Base-by-base conservation (phyloP, 2,329 filamentous ascomycete species). In the Xylaria sp. region DNA sequence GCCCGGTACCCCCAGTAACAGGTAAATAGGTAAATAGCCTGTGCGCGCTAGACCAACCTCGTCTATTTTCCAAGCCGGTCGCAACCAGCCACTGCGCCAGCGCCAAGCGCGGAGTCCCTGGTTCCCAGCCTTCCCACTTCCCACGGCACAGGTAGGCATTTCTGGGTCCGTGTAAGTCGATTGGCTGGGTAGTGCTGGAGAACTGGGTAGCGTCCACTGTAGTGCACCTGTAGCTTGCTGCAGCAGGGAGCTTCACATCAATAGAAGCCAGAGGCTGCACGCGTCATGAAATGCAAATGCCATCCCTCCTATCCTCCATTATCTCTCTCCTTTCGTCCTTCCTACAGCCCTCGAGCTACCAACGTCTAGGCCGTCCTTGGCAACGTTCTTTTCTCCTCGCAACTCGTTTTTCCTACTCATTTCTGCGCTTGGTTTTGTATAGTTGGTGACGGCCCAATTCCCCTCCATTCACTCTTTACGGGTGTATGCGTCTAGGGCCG, bases 21-120 rank as follows among this genome's bases (percentile, higher is more conserved):
- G 43, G 18, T 48, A 48, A 20, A 48, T 20, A 18, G 6, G 43
- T 20, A 48, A 48, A 20, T 59, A 49, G 49, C 48, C 59, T 52
- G 36, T 39, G 15, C 9, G 36, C 66, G 52, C 67, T 70, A 70
- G 63, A 66, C 70, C 70, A 72, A 66, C 70, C 70, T 61, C 70
- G 67, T 68, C 62, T 6, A 66, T 70, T 72, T 43, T 72, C 64
- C 20, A 18, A 43, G 23, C 13, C 57, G n/a, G 20, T 64, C 25
- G 56, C 31, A 41, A 70, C 68, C 70, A 70, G 68, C 70, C 70
- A 72, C 55, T 64, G 60, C 48, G 54, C 39, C 10, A 28, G 13
- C 54, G 63, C 52, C 28, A 52, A 55, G 51, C 28, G 4, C 28
- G 7, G 51, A 33, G 31, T 23, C 49, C 18, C 23, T 43, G 56